phyloP scores from a whole-genome alignment of 179 eudicot species.

The Beta corolliflora region DNA sequence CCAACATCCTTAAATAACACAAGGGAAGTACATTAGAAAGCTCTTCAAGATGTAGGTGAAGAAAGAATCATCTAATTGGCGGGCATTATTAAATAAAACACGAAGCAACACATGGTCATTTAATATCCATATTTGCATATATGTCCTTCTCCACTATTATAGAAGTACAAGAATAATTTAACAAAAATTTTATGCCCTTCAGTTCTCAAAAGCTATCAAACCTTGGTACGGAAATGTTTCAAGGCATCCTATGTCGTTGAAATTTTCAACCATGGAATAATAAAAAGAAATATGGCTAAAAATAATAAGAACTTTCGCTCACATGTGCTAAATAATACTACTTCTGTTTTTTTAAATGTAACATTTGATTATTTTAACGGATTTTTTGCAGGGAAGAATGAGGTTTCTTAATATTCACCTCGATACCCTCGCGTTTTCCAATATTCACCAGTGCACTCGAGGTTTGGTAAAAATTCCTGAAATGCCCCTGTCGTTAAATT shows the following conservation, averaged over 20 bases:
- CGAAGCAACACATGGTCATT: not conserved
- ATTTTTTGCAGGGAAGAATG: no score
- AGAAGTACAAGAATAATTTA: not conserved
- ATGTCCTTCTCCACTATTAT: not conserved
- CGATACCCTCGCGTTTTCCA: no score
- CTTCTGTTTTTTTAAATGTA: no score
- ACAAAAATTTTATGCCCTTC: not conserved
- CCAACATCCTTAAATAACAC: no score
- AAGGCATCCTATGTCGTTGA: not conserved
- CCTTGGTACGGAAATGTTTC: not conserved
- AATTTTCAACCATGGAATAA: not conserved
- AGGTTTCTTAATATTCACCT: no score
- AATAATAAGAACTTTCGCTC: no score
- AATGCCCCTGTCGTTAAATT: no score
- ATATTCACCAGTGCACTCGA: no score
- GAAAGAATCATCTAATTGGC: not conserved
- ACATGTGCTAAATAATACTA: no score
- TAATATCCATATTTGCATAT: no score
- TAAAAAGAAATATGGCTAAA: not conserved
- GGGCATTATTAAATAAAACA: not conserved
- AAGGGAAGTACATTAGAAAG: not conserved
- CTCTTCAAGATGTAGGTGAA: not conserved
- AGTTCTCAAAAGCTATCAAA: not conserved
- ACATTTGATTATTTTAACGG: no score
- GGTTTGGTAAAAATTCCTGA: no score